phyloP scores from a whole-genome alignment of 1,139 yeast species.

The Spathaspora sp. region DNA sequence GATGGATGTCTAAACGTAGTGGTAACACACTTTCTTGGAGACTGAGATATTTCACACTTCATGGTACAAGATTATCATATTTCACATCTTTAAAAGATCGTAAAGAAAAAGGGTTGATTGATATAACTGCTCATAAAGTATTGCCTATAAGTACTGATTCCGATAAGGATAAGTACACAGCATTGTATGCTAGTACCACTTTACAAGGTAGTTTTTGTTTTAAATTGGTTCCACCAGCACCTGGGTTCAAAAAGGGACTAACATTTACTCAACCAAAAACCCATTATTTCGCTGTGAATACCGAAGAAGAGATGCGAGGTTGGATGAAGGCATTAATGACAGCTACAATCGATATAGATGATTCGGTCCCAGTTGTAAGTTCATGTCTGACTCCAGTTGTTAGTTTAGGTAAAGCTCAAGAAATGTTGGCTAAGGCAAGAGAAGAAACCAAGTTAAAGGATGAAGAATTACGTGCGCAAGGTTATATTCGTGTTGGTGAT shows the following conservation, averaged over 20 bases:
- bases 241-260: constrained; percentile 92
- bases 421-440: constrained; percentile 76
- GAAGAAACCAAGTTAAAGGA: constrained; percentile 67
- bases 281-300: constrained; percentile 93
- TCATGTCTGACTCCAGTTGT: constrained; percentile 95
- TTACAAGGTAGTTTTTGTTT: constrained; percentile 93
- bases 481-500: constrained; percentile 25
- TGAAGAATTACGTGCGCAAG: constrained; percentile 47
- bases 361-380: constrained; percentile 87
- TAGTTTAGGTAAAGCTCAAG: constrained; percentile 82
- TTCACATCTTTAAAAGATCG: constrained; percentile 78
- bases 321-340: constrained; percentile 97
- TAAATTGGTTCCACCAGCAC: constrained; percentile 94
- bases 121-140: constrained; percentile 92
- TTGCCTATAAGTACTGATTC: constrained; percentile 55
- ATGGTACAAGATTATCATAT: constrained; percentile 90
- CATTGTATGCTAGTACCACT: constrained; percentile 87
- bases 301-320: constrained; percentile 84
- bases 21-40: constrained; percentile 93
- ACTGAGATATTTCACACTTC: constrained; percentile 82
- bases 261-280: constrained; percentile 96
- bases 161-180: constrained; percentile 73
- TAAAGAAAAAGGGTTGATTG: constrained; percentile 88
- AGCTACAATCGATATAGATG: constrained; percentile 95
- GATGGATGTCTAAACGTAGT: constrained; percentile 91